Conservation (phyloP, 2,329 filamentous ascomycete species). For the Penicillium crustosum region DNA sequence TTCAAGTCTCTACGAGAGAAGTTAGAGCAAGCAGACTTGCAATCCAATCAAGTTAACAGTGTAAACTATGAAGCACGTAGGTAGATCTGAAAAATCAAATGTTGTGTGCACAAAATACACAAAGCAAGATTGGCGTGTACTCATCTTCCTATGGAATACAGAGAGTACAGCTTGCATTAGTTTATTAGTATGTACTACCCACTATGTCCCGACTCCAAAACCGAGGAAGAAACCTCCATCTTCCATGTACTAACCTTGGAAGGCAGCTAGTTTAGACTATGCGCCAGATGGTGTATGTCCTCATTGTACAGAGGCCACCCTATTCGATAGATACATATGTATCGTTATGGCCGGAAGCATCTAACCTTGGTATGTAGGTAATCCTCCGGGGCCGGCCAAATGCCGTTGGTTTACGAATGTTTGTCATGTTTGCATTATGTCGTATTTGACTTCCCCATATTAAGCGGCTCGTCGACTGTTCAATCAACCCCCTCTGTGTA, state of each 20-base stretch:
- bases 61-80: neutral
- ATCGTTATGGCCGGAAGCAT: neutral
- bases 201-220: neutral
- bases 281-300: neutral
- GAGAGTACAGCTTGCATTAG: neutral
- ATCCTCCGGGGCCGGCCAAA: too few relatives aligned
- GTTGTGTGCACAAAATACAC: neutral
- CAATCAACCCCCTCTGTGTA: neutral
- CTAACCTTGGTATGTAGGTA: neutral
- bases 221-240: neutral
- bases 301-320: neutral
- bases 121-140: neutral
- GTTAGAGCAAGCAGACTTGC: neutral
- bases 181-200: neutral
- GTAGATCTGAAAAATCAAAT: neutral
- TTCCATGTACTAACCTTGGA: too few relatives aligned
- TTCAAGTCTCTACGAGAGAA: neutral
- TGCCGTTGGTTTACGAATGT: neutral
- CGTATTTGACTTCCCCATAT: slow-evolving; percentile 6
- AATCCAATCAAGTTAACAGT: neutral
- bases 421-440: slow-evolving; percentile 2
- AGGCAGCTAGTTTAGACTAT: neutral
- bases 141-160: too few relatives aligned
- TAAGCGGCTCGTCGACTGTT: neutral
- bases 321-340: neutral